These are phyloP conservation scores for Mycena metata DNA, from an alignment of 768 basidiomycete genomes.

Conservation along the genomic window DNA sequence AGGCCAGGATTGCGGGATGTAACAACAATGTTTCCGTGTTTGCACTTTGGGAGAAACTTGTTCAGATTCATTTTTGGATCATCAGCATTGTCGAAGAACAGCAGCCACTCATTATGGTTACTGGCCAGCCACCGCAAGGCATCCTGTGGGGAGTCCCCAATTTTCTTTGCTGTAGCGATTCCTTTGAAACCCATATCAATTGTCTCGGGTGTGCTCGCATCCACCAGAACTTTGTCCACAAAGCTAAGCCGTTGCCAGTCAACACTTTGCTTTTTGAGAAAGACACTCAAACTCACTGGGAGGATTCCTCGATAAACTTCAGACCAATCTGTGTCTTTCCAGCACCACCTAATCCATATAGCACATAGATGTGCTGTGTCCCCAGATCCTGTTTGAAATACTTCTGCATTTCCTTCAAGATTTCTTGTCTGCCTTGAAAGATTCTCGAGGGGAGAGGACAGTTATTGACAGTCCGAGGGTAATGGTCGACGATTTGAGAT, in stretches of 20 bases:
- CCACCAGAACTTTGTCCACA: background rate
- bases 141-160: conserved; percentile 5
- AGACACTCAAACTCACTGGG: too few relatives aligned
- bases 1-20: conserved; percentile 27
- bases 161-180: conserved; percentile 3
- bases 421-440: conserved; percentile 14
- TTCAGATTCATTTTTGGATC: conserved; percentile 15
- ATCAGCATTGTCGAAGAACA: conserved; percentile 20
- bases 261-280: too few relatives aligned
- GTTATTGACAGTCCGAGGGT: conserved; percentile 5
- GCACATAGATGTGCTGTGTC: conserved; percentile 11
- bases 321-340: conserved; percentile 29
- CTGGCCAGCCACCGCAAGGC: conserved; percentile 11
- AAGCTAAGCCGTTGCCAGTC: conserved; percentile 16
- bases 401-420: conserved; percentile 1
- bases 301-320: too few relatives aligned
- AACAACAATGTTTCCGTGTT: conserved; percentile 29
- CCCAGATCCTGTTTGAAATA: background rate
- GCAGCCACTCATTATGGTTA: background rate
- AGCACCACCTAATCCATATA: conserved; percentile 24
- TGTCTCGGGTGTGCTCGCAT: conserved; percentile 14
- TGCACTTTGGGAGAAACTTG: conserved; percentile 18
- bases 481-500: too few relatives aligned
- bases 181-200: conserved; percentile 16
- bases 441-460: conserved; percentile 14